A percentile compares a stretch with the other conserved stretches of the same genome.
Evolutionary conservation across 2,329 filamentous ascomycete species (phyloP).

Genomic region (Cladosporium sp.): DNA sequence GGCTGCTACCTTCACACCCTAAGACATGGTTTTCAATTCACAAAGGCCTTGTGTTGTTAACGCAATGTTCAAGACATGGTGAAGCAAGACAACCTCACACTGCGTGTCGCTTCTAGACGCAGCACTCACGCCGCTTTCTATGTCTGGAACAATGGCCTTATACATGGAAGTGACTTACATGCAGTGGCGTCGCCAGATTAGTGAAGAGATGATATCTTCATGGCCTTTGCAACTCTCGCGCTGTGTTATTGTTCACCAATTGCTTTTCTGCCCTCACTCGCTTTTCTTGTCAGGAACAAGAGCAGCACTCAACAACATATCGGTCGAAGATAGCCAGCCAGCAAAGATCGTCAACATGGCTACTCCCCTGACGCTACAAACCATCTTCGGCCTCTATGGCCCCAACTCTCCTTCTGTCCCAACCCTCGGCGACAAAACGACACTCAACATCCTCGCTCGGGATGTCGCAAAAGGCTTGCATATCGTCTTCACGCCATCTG

Average conservation of each 20-base stretch:
- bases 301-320: neutral
- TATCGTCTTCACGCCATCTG: neutral
- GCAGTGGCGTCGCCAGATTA: too few species aligned
- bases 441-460: neutral
- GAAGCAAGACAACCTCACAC: neutral
- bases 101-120: too few species aligned
- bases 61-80: neutral
- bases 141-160: neutral
- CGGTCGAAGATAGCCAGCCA: too few species aligned
- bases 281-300: neutral
- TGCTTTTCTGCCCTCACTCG: neutral
- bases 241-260: too few species aligned
- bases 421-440: neutral
- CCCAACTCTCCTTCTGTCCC: neutral
- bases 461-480: neutral
- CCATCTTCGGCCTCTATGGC: neutral
- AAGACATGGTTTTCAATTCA: neutral
- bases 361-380: neutral
- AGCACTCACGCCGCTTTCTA: neutral
- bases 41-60: neutral
- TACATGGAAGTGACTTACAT: neutral
- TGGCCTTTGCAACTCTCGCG: too few species aligned
- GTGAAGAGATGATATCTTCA: too few species aligned
- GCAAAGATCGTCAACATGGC: neutral
- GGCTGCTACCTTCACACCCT: too few species aligned